Evolutionary conservation across 805 yeast species (phyloP).

Genomic region (Saccharomycopsis sp.): DNA sequence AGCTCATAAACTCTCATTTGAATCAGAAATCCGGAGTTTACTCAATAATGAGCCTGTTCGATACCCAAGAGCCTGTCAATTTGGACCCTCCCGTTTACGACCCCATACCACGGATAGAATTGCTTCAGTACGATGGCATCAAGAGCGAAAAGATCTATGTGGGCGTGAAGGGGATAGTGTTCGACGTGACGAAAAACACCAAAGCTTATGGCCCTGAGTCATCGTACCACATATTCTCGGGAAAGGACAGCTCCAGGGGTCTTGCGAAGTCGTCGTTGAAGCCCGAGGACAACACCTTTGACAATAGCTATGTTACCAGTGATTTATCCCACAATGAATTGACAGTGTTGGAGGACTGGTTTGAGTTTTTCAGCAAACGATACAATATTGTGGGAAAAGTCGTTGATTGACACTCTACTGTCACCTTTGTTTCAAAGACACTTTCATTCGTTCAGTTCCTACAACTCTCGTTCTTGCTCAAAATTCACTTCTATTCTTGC

Average conservation of each 20-base stretch:
- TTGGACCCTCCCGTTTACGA: slow-evolving; percentile 44
- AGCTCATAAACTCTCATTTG: neutral
- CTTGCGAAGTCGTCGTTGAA: slow-evolving; percentile 59
- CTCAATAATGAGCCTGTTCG: slow-evolving; percentile 29
- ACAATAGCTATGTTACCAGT: slow-evolving; percentile 39
- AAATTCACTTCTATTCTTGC: no score
- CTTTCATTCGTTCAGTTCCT: no score
- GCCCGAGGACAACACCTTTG: slow-evolving; percentile 38
- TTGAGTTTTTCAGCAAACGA: slow-evolving; percentile 47
- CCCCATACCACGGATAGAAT: slow-evolving; percentile 34
- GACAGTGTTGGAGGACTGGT: slow-evolving; percentile 67
- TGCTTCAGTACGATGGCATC: slow-evolving; percentile 38
- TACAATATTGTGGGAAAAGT: slow-evolving; percentile 25
- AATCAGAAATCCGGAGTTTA: neutral
- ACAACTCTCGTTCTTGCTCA: no score
- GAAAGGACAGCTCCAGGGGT: slow-evolving; percentile 70
- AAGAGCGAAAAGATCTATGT: slow-evolving; percentile 47
- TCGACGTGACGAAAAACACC: slow-evolving; percentile 62
- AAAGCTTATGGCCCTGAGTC: slow-evolving; percentile 71
- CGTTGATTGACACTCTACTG: slow-evolving; percentile 6
- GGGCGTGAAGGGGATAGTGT: slow-evolving; percentile 66
- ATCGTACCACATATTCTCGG: slow-evolving; percentile 63
- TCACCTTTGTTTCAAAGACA: neutral
- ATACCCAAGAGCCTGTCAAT: slow-evolving; percentile 46
- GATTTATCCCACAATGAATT: slow-evolving; percentile 51